Conservation (phyloP, 495 filamentous ascomycete genomes). For the Bombardia bombarda region DNA sequence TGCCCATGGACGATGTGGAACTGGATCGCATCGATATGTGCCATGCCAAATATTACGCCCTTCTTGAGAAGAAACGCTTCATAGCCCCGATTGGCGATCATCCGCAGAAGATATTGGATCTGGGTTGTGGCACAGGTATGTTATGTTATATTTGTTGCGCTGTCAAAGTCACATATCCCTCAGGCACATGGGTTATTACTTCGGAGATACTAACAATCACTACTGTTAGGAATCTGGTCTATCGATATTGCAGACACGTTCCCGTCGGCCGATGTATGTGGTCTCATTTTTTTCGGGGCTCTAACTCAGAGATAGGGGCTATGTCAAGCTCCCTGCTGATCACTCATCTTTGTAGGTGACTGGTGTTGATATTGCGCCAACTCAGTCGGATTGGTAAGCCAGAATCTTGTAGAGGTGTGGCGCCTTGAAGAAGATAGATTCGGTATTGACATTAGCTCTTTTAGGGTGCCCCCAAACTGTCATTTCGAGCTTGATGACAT, state of each 20-base stretch:
- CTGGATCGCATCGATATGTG: slow-evolving; percentile 16
- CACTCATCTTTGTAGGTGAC: neutral
- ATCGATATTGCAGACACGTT: slow-evolving; percentile 40
- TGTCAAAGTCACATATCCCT: no score
- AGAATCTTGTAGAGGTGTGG: no score
- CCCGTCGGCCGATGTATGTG: slow-evolving; percentile 36
- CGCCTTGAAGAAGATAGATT: no score
- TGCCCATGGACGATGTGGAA: slow-evolving; percentile 17
- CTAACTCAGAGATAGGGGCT: no score
- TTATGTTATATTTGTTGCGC: no score
- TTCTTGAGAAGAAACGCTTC: slow-evolving; percentile 41
- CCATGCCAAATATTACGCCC: slow-evolving; percentile 17
- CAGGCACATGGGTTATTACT: no score
- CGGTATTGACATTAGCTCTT: no score
- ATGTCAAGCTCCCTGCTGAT: no score
- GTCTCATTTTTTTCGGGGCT: no score
- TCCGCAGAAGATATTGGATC: slow-evolving; percentile 41
- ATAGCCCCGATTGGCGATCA: slow-evolving; percentile 44
- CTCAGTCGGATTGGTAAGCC: neutral
- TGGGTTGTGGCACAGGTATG: slow-evolving; percentile 49
- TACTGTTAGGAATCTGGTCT: slow-evolving; percentile 15
- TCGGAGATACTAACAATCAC: no score
- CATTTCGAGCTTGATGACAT: slow-evolving; percentile 52
- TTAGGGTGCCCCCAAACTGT: slow-evolving; percentile 26
- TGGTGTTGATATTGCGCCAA: neutral